Conservation (phyloP, 192 early-diverging fungal genomes). For the Gonapodya sp. region DNA sequence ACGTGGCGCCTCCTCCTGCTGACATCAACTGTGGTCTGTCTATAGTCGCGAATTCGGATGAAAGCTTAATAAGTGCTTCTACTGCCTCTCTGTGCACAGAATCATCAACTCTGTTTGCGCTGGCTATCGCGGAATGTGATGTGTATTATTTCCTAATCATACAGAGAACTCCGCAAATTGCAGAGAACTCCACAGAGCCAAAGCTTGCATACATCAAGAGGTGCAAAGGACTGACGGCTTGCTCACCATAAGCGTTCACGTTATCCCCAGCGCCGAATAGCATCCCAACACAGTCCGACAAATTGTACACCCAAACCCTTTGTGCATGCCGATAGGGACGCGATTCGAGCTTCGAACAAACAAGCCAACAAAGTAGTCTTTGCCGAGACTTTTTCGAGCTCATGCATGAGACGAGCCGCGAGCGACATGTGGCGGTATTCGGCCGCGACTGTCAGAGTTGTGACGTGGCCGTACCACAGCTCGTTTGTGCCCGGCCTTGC, state of each 20-base stretch:
- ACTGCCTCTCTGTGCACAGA: too few species aligned
- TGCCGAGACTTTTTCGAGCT: slow-evolving; percentile 87
- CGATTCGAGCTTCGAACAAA: slow-evolving; percentile 89
- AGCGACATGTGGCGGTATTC: slow-evolving; percentile 88
- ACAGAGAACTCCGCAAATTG: too few species aligned
- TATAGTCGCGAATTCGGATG: too few species aligned
- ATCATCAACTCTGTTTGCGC: too few species aligned
- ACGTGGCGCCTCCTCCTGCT: too few species aligned
- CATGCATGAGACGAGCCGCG: slow-evolving; percentile 78
- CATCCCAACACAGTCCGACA: slow-evolving; percentile 81
- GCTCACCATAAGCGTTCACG: slow-evolving; percentile 81
- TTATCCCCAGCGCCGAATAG: slow-evolving; percentile 54
- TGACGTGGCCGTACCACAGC: slow-evolving; percentile 97
- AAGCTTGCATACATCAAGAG: too few species aligned
- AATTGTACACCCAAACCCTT: slow-evolving; percentile 80
- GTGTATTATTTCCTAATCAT: too few species aligned
- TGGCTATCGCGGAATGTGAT: too few species aligned
- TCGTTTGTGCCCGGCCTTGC: slow-evolving; percentile 82
- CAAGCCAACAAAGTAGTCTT: slow-evolving; percentile 87
- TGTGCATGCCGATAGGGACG: slow-evolving; percentile 87
- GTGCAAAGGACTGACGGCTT: too few species aligned
- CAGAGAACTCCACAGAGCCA: too few species aligned
- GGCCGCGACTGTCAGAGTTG: slow-evolving; percentile 90
- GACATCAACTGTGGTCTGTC: too few species aligned
- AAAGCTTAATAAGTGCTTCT: too few species aligned